Evolutionary conservation across 495 filamentous ascomycete genomes (phyloP).

Genomic region (Peziza echinospora): DNA sequence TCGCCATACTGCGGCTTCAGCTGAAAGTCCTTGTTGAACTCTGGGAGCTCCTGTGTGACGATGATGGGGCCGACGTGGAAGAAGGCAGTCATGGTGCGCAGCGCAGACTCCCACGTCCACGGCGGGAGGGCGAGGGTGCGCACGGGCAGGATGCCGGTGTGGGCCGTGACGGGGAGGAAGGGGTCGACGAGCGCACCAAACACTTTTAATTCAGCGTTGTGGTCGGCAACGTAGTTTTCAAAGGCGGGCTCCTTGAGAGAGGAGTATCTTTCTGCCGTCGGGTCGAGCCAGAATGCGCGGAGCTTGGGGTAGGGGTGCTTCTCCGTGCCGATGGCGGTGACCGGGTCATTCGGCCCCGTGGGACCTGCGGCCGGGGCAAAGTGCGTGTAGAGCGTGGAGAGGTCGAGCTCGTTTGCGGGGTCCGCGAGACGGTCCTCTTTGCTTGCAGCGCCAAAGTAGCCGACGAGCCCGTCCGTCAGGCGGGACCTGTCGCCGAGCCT

Average conservation of each 20-base stretch:
- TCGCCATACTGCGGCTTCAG: not conserved
- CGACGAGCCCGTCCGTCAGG: slow-evolving; percentile 25
- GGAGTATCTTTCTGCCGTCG: not conserved
- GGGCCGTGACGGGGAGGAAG: slow-evolving; percentile 19
- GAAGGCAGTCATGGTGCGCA: slow-evolving; percentile 27
- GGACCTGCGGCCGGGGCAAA: slow-evolving; percentile 6
- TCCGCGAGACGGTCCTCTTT: not conserved
- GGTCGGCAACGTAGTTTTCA: not conserved
- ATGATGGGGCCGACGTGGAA: slow-evolving; percentile 26
- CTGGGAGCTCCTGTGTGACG: slow-evolving; percentile 17
- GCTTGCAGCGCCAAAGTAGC: slow-evolving; percentile 21
- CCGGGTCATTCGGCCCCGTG: slow-evolving; percentile 1
- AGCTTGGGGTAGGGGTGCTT: slow-evolving; percentile 18
- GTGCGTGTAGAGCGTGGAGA: slow-evolving; percentile 20
- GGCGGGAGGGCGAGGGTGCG: no score
- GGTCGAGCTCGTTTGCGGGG: slow-evolving; percentile 16
- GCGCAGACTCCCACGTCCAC: slow-evolving; percentile 26
- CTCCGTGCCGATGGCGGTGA: no score
- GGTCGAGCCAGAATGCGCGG: slow-evolving; percentile 13
- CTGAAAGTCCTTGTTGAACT: slow-evolving; percentile 5
- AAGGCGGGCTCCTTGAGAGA: not conserved
- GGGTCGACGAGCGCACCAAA: slow-evolving; percentile 27
- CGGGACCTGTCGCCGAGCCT: slow-evolving; percentile 24
- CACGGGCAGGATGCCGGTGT: no score
- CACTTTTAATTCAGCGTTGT: slow-evolving; percentile 8